A percentile compares a stretch with the other conserved stretches of the same genome.
Conservation (phyloP, 352 stramenopile genomes). For the Pythium phragmiticola region DNA sequence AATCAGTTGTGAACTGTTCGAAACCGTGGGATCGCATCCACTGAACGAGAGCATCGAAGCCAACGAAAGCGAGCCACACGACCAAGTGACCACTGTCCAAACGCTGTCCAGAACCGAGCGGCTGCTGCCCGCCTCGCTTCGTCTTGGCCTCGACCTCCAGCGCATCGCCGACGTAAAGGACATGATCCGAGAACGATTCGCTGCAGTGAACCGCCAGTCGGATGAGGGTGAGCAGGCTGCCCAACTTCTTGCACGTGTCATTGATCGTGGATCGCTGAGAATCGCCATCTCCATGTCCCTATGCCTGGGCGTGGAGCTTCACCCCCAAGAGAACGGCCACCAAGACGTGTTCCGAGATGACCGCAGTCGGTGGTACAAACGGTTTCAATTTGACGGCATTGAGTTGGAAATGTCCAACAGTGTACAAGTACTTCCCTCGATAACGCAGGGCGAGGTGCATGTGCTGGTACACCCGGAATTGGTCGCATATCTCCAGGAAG, state of each 20-base stretch:
- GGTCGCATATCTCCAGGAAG: slow-evolving; percentile 22
- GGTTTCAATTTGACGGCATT: slow-evolving; percentile 18
- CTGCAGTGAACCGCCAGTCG: not conserved
- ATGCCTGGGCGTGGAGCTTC: slow-evolving; percentile 16
- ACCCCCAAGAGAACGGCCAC: not conserved
- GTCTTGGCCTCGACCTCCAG: slow-evolving; percentile 24
- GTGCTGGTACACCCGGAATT: slow-evolving; percentile 27
- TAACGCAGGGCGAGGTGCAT: slow-evolving; percentile 11
- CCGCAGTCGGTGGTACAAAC: slow-evolving; percentile 17
- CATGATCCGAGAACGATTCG: slow-evolving; percentile 12
- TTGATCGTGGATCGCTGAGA: not conserved
- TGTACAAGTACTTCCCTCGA: slow-evolving; percentile 23
- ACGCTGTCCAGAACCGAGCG: slow-evolving; percentile 22
- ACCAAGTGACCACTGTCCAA: slow-evolving; percentile 11
- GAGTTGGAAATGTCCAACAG: slow-evolving; percentile 13
- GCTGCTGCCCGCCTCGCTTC: slow-evolving; percentile 20
- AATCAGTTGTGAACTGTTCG: not conserved
- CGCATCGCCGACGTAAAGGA: slow-evolving; percentile 20
- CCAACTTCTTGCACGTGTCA: not conserved
- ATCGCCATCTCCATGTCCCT: slow-evolving; percentile 9
- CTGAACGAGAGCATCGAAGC: not conserved
- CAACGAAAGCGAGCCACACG: not conserved
- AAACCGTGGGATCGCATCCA: not conserved
- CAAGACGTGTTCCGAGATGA: slow-evolving; percentile 7
- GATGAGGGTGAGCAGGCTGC: not conserved